Evolutionary conservation across 768 basidiomycete species (phyloP).

Genomic region (Pisolithus marmoratus): DNA sequence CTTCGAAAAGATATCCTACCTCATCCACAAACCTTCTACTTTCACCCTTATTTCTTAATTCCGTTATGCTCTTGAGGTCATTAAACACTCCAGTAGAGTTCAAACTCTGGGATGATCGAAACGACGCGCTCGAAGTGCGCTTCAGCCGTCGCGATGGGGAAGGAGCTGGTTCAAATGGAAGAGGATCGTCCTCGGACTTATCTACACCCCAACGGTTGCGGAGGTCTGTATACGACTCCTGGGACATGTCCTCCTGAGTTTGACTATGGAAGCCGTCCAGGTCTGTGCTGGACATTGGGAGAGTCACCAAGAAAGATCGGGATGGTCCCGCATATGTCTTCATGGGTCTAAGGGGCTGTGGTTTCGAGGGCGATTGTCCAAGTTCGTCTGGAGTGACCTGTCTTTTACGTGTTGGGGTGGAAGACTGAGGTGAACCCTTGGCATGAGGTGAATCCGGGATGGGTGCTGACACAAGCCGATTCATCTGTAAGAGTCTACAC

Average conservation of each 20-base stretch:
- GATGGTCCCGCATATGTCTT: slow-evolving; percentile 73
- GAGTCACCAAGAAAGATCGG: slow-evolving; percentile 71
- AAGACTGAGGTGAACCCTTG: slow-evolving; percentile 18
- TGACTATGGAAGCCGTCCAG: slow-evolving; percentile 16
- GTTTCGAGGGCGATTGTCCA: slow-evolving; percentile 21
- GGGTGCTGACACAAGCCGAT: not conserved
- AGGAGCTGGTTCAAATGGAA: slow-evolving; percentile 19
- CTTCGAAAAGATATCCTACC: slow-evolving; percentile 81
- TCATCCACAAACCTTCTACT: slow-evolving; percentile 76
- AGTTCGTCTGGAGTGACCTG: slow-evolving; percentile 21
- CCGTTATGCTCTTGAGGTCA: slow-evolving; percentile 74
- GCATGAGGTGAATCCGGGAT: slow-evolving; percentile 11
- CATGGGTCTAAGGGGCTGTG: slow-evolving; percentile 32
- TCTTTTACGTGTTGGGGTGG: slow-evolving; percentile 17
- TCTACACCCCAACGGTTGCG: slow-evolving; percentile 81
- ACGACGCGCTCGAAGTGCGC: slow-evolving; percentile 23
- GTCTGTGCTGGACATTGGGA: slow-evolving; percentile 36
- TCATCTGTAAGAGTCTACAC: not conserved
- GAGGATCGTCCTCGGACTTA: slow-evolving; percentile 68
- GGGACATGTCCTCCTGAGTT: slow-evolving; percentile 46
- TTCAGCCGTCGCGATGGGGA: slow-evolving; percentile 4
- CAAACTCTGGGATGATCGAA: slow-evolving; percentile 36
- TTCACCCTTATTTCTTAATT: slow-evolving; percentile 76
- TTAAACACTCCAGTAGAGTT: slow-evolving; percentile 55
- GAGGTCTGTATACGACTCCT: slow-evolving; percentile 73